Evolutionary conservation across 768 basidiomycete genomes (phyloP), one percentile per base, ranked within the genome.

Genomic region (Boletus vermiculosoides): DNA sequence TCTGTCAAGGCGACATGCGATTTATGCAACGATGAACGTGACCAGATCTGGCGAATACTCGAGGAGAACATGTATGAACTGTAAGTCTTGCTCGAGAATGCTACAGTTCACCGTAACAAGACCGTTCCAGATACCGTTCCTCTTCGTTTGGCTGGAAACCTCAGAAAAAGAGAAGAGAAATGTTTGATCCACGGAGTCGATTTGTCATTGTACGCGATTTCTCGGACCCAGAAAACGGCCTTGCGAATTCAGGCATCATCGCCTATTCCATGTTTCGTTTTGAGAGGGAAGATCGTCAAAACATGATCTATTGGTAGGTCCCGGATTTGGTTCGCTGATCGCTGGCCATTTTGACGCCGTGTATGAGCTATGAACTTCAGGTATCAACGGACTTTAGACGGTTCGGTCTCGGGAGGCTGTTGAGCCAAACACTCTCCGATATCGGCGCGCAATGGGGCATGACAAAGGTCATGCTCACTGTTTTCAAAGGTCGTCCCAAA

Each of bases 391-490:
- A 62, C 1, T 70, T 63, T 15, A 80, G 78, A 57, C 75, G 86
- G 5, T 68, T 67, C 28, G 89, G 91, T 3, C 69, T 90, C 1
- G 92, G 91, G 0, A 80, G 71, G 56, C 63, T 69, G 22, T 67
- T 93, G 48, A 76, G 86, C 67, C 70, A 75, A 3, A 69, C 72
- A 22, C 70, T 93, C 20, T 71, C 71, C 22, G 71, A 71, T 9
- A 79, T 92, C 16, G 85, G 81, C 7, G 64, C 63, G 15, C 67
- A 63, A 40, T 88, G 78, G 74, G 57, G 66, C 3, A 88, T 93
- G 86, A 72, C 82, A 39, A 91, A 87, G 66, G 70, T 89, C 28
- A 81, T 87, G 77, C 78, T 94, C 16, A 94, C 92, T 0, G 88
- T 84, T 1, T 79, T 93, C 61, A 86, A 84, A 79, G 77, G 91